These are phyloP conservation scores for Aspergillus nanangensis DNA, from an alignment of 495 filamentous ascomycete genomes.

Conservation along the genomic window DNA sequence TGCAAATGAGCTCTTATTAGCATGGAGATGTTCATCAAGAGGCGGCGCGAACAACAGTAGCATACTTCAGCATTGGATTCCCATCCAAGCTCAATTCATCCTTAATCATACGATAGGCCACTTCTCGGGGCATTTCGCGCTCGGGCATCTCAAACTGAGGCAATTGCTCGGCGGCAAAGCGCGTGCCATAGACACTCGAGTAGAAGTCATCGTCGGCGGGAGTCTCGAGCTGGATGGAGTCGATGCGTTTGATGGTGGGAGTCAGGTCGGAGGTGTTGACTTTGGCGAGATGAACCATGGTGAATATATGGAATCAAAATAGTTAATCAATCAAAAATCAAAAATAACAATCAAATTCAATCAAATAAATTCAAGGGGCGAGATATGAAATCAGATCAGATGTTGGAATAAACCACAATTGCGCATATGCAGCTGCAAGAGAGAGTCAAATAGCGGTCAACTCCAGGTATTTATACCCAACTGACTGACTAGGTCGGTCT, in stretches of 20 bases:
- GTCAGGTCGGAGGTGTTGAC: slow-evolving; percentile 25
- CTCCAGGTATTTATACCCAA: no score
- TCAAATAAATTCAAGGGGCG: background rate
- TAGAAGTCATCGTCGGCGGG: slow-evolving; percentile 55
- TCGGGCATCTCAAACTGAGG: slow-evolving; percentile 88
- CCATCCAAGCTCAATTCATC: slow-evolving; percentile 71
- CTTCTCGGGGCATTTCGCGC: slow-evolving; percentile 76
- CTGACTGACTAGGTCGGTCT: no score
- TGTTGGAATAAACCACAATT: background rate
- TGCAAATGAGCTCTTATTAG: slow-evolving; percentile 5
- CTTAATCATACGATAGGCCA: slow-evolving; percentile 94
- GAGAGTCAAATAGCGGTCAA: no score
- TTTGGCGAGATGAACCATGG: slow-evolving; percentile 36
- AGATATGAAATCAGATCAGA: background rate
- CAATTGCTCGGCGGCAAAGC: slow-evolving; percentile 72
- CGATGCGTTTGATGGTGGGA: slow-evolving; percentile 17
- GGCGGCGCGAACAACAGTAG: slow-evolving; percentile 4
- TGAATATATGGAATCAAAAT: background rate
- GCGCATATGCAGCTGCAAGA: no score
- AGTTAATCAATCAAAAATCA: background rate
- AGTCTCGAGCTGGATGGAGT: slow-evolving; percentile 29
- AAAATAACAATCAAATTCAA: background rate
- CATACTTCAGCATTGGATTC: slow-evolving; percentile 63
- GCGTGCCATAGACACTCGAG: slow-evolving; percentile 78
- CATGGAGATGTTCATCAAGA: background rate